Evolutionary conservation across 1,284 basidiomycete genomes (phyloP), one percentile per base, ranked within the genome.

Genomic region (Microbotryomycetes sp.): DNA sequence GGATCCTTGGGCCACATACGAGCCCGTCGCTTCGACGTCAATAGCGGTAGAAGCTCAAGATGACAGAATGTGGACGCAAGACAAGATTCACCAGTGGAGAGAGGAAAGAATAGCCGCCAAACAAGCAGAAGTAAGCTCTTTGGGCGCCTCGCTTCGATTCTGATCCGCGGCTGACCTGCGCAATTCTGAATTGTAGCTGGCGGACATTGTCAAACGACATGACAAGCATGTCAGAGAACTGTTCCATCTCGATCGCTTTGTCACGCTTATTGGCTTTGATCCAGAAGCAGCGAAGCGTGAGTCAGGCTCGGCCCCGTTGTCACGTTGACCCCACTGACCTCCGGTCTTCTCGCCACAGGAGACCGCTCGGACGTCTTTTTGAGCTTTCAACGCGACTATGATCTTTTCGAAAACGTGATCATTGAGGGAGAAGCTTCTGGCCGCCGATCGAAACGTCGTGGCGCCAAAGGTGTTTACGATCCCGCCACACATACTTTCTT

Each of bases 211-310:
- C 25, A 64, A 70, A 48, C 32, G 49, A 4, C 67, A 70, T 52
- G 67, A 70, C 49, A 60, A 63, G 25, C 57, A 89, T 86, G 79
- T 92, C 56, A 82, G 89, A 63, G 89, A 94, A 74, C 80, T 83
- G 60, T 93, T 92, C 75, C 90, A 93, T 71, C 79, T 92, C 75
- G 86, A 92, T 68, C 80, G 85, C 60, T 92, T 87, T 71, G 81
- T 83, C 3, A 84, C 82, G 26, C 80, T 92, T 76, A 76, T 89
- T 47, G 80, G 80, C 5, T 93, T 84, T 75, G 81, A 92, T 74
- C 89, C 89, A 2, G 76, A 80, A 74, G 88, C 78, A 42, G 87
- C 87, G 7, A 91, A 91, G 73, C 69, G 65, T 63, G 29, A 48
- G 59, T 48, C 49, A 32, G 22, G 23, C 7, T 42, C 31, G 36